Percentiles rank a stretch among this genome's conserved stretches.
Evolutionary conservation across 306 rosid genomes (phyloP).

Genomic region (Calophaca sinica): DNA sequence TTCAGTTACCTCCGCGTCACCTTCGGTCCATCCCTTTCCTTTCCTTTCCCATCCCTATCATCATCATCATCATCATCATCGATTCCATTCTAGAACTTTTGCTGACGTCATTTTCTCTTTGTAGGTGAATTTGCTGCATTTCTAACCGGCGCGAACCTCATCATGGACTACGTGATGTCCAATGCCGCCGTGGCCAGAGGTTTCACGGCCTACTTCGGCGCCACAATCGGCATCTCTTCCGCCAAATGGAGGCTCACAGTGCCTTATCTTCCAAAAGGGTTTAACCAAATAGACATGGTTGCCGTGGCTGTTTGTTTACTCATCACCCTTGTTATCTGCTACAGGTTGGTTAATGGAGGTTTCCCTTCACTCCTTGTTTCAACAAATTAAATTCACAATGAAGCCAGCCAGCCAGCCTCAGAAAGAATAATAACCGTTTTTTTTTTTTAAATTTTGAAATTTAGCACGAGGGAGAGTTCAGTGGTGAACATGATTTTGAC

Average conservation of each 20-base stretch:
- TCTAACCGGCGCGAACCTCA: constrained; percentile 81
- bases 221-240: constrained; percentile 75
- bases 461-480: constrained; percentile 84
- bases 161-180: constrained; percentile 95
- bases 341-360: constrained; percentile 62
- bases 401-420: no score
- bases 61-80: background rate
- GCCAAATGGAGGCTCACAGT: constrained; percentile 74
- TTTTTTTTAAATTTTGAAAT: background rate
- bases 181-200: constrained; percentile 90
- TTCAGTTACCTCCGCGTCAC: constrained; percentile 96
- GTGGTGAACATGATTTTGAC: constrained; percentile 80
- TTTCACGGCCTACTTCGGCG: constrained; percentile 70
- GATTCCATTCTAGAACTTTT: background rate
- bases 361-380: no score
- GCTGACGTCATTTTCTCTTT: background rate
- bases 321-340: constrained; percentile 78
- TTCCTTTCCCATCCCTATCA: background rate
- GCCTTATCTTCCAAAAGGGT: constrained; percentile 67
- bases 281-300: constrained; percentile 72
- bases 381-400: no score
- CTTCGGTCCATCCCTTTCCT: constrained; percentile 53
- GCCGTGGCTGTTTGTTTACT: constrained; percentile 75
- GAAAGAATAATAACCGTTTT: background rate
- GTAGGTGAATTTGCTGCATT: constrained; percentile 92